Conservation (phyloP, 805 yeast species). For the Lachancea sp. region DNA sequence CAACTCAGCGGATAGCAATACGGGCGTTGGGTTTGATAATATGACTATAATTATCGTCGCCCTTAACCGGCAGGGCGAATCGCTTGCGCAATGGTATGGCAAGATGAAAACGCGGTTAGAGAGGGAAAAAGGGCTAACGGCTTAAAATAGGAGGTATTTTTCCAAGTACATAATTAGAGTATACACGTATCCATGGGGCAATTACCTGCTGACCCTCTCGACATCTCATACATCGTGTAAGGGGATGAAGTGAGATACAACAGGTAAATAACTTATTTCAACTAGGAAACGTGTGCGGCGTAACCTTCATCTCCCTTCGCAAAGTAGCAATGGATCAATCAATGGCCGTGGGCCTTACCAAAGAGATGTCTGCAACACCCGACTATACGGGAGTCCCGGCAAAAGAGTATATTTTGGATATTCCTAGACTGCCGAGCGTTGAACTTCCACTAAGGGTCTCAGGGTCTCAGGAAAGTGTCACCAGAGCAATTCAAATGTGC, state of each 20-base stretch:
- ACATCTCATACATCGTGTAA: no score
- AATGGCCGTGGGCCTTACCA: conserved; percentile 1
- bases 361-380: neutral
- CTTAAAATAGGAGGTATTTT: no score
- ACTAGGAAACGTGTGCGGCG: neutral
- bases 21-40: conserved; percentile 78
- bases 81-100: conserved; percentile 53
- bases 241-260: no score
- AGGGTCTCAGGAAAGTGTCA: conserved; percentile 38
- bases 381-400: conserved; percentile 30
- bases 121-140: conserved; percentile 27
- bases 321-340: neutral
- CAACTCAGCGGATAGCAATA: conserved; percentile 61
- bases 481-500: conserved; percentile 58
- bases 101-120: conserved; percentile 42
- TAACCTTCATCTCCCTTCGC: neutral
- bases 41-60: conserved; percentile 72
- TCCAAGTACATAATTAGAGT: no score
- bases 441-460: conserved; percentile 72
- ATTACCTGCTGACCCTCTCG: no score
- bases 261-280: no score
- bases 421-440: conserved; percentile 67
- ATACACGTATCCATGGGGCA: no score
- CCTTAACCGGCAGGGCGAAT: conserved; percentile 41
- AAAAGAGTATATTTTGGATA: conserved; percentile 54